Evolutionary conservation across 2,329 filamentous ascomycete genomes (phyloP).

Genomic region (Colletotrichum filicis): DNA sequence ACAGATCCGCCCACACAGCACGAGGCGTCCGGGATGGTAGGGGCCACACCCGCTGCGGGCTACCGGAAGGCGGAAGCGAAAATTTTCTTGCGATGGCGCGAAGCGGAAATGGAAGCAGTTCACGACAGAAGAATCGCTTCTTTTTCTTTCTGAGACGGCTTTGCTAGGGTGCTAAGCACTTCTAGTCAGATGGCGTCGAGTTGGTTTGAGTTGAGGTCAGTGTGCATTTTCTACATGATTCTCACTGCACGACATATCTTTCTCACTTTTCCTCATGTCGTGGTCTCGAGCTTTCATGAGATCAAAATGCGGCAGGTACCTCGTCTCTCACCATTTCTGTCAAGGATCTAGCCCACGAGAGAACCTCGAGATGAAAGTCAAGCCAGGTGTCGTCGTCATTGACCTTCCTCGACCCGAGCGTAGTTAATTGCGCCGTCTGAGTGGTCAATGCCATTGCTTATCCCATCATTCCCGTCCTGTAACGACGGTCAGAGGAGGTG

Average conservation of each 20-base stretch:
- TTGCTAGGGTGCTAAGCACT: background rate
- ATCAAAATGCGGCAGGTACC: background rate
- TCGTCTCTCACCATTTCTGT: background rate
- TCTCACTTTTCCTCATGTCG: no score
- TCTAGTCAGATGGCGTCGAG: background rate
- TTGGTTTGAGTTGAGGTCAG: no score
- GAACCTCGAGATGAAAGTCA: background rate
- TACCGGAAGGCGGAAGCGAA: background rate
- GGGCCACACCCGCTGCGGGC: conserved; percentile 9
- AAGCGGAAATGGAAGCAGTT: background rate
- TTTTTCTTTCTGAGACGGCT: background rate
- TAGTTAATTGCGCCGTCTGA: background rate
- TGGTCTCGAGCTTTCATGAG: no score
- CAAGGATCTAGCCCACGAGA: background rate
- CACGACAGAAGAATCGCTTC: background rate
- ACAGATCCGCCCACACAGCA: background rate
- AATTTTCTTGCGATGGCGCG: background rate
- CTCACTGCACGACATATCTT: no score
- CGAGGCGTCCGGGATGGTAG: conserved; percentile 12
- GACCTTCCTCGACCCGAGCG: background rate
- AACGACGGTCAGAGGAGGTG: background rate
- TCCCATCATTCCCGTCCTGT: background rate
- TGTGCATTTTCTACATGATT: no score
- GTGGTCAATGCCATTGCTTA: background rate
- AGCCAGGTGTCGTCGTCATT: background rate